Base-by-base conservation (phyloP, 768 basidiomycete genomes). In the Phaffia tasmanica region DNA sequence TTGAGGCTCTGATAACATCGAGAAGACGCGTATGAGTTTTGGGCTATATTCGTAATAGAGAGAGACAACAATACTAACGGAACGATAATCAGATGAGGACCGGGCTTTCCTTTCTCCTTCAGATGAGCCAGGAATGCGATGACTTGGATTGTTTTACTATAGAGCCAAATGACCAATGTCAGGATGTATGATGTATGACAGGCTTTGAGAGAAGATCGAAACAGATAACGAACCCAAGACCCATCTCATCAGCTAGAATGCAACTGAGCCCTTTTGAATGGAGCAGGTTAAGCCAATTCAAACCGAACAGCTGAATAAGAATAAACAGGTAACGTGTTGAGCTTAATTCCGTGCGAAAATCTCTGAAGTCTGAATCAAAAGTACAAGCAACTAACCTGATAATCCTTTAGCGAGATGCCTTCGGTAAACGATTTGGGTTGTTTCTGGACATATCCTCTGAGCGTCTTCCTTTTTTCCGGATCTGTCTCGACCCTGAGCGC, bases 211-310 rank as follows among this genome's bases (percentile, higher is more conserved):
- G 35, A 67, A 72, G 35, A 70, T 18, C 64, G 46, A 60, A 49
- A 57, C 62, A 62, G 58, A 63, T 1, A n/a, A 51, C 14, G 55
- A 19, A 27, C 63, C 29, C 51, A 42, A 81, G 83, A 89, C 94
- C 94, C 95, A 99, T 99, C 77, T 99, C 95, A 76, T 99, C 95
- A 1, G 95, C 95, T 53, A 99, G 82, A 74, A 99, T 98, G 76
- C 94, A 97, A 70, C 90, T 93, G 60, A 88, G 81, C 67, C 82
- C 82, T 72, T 83, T 84, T 66, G 80, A 81, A 76, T 91, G 92
- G 61, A 98, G 79, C 25, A 98, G 77, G 76, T 89, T 85, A 70
- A 99, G 79, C 95, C 95, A 99, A 75, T 98, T 99, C 63, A 99
- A 82, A n/a, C 95, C 95, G 65, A 97, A 81, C 67, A 98, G 79